A percentile compares a stretch with the other conserved stretches of the same genome.
Evolutionary conservation across 148 eudicot species (phyloP).

Genomic region (Camellia lanceoleosa): DNA sequence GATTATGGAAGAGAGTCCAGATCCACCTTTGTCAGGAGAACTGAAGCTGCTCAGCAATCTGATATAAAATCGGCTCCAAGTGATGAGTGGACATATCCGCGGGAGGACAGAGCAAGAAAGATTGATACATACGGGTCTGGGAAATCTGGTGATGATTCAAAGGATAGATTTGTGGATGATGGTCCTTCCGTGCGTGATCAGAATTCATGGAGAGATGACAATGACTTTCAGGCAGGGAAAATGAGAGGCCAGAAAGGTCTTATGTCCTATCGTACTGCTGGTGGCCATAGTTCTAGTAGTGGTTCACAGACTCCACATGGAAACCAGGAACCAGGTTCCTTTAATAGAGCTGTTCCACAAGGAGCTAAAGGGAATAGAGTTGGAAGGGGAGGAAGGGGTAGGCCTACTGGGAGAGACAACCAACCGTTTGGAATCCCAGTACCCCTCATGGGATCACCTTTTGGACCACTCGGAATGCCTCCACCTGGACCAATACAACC

Average conservation of each 20-base stretch:
- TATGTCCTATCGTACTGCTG: conserved; percentile 35
- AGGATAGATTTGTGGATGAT: conserved; percentile 43
- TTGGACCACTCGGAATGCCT: conserved; percentile 82
- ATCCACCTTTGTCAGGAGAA: conserved; percentile 38
- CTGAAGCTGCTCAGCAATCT: conserved; percentile 42
- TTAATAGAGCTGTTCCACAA: conserved; percentile 39
- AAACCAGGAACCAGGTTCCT: conserved; percentile 49
- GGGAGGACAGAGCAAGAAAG: conserved; percentile 34
- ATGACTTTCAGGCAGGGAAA: conserved; percentile 57
- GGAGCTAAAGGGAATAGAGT: conserved; percentile 56
- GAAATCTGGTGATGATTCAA: conserved; percentile 45
- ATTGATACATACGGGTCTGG: conserved; percentile 28
- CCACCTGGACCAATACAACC: conserved; percentile 78
- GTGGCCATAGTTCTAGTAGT: conserved; percentile 50
- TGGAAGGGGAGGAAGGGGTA: conserved; percentile 70
- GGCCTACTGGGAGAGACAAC: conserved; percentile 76
- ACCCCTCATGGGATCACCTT: conserved; percentile 77
- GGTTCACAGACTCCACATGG: conserved; percentile 54
- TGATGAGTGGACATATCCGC: conserved; percentile 35
- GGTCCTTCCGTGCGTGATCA: conserved; percentile 41
- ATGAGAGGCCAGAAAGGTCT: conserved; percentile 46
- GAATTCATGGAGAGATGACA: conserved; percentile 54
- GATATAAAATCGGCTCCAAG: conserved; percentile 42
- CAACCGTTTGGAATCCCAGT: conserved; percentile 59
- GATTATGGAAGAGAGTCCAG: conserved; percentile 60